Evolutionary conservation across 2,329 filamentous ascomycete species (phyloP).

Genomic region (Paecilomyces sp.): DNA sequence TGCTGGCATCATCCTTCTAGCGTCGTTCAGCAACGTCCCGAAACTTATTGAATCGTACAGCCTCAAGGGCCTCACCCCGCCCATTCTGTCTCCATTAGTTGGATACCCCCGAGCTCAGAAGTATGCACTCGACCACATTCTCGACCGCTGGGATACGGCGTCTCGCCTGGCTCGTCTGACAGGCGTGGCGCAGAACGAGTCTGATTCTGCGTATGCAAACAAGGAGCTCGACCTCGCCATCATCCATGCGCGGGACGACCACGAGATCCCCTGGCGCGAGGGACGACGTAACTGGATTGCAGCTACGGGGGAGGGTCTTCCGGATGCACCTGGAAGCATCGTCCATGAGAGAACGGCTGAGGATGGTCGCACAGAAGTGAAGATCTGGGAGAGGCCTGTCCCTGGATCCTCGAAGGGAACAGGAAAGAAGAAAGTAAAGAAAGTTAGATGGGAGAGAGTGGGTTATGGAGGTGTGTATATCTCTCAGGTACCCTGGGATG

Average conservation of each 20-base stretch:
- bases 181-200: slow-evolving; percentile 33
- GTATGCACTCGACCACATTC: slow-evolving; percentile 55
- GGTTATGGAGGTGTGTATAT: slow-evolving; percentile 33
- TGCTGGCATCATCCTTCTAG: slow-evolving; percentile 71
- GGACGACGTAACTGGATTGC: slow-evolving; percentile 33
- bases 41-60: slow-evolving; percentile 70
- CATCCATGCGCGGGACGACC: slow-evolving; percentile 74
- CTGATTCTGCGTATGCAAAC: slow-evolving; percentile 46
- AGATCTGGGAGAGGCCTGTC: slow-evolving; percentile 29
- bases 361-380: slow-evolving; percentile 23
- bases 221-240: slow-evolving; percentile 58
- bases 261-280: slow-evolving; percentile 66
- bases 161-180: slow-evolving; percentile 49
- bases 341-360: slow-evolving; percentile 19
- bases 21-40: slow-evolving; percentile 69
- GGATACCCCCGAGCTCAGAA: slow-evolving; percentile 58
- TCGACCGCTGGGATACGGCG: slow-evolving; percentile 76
- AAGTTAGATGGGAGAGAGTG: slow-evolving; percentile 37
- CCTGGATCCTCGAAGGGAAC: neutral
- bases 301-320: slow-evolving; percentile 23
- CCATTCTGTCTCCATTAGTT: slow-evolving; percentile 65
- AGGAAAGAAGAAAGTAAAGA: slow-evolving; percentile 22
- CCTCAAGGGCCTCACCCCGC: slow-evolving; percentile 68
- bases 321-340: slow-evolving; percentile 19
- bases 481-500: neutral